Evolutionary conservation across 2,329 filamentous ascomycete genomes (phyloP), one percentile per base, ranked within the genome.

Genomic region (Penicillium freii): DNA sequence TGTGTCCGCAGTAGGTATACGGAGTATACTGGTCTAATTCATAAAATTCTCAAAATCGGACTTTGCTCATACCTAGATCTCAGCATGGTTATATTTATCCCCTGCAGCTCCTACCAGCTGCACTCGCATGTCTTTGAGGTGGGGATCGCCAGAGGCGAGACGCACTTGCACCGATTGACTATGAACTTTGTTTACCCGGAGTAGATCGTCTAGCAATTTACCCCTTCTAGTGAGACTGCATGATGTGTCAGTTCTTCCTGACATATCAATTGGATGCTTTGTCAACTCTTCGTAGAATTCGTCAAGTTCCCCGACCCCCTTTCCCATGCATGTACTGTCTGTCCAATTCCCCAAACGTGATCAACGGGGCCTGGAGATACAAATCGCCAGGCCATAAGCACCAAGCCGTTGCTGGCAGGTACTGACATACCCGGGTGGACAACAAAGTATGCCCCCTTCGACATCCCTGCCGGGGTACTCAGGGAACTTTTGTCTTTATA

Each of bases 261-360:
- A 48, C 29, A 57, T 23, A n/a, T 56, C 39, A 50, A n/a, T 34
- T 27, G 11, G 5, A 21, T 19, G 8, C 11, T 25, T 38, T 38
- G n/a, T 25, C 21, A 47, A 9, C 34, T 19, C 7, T 53, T 29
- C 13, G 4, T 25, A 38, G 17, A 54, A 33, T n/a, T 23, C 21
- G 8, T 27, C 8, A 9, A 43, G 15, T 15, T 7, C 40, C 25
- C 8, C 25, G 33, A 25, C n/a, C 45, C 53, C 45, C 34, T 31
- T 34, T 56, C 11, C 33, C 21, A 53, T 39, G 27, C 51, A 53
- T 45, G 29, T 56, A 27, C 38, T n/a, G 19, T 40, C 44, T 47
- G 27, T 38, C 44, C 29, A 34, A 23, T 15, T 23, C 44, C 44
- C 29, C 31, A 21, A 27, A 10, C 5, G 9, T 44, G 42, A 27